Base-by-base conservation (phyloP, 495 filamentous ascomycete species). In the Darksidea phi region DNA sequence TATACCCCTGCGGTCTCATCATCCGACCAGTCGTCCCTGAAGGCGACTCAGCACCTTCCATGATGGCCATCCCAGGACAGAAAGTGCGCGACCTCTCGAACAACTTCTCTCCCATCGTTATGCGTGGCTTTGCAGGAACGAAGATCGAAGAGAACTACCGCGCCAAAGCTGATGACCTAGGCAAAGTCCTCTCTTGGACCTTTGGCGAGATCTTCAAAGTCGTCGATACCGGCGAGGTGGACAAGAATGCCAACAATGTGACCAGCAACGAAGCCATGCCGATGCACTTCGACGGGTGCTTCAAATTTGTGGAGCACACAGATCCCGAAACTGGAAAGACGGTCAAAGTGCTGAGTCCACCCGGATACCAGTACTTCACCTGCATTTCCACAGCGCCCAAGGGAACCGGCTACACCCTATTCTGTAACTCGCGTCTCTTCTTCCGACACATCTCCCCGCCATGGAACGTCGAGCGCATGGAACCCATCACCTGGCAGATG, bases 301-400 rank as follows among this genome's bases (percentile, higher is more conserved):
- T 75, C 8, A 76, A 81, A 53, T 78, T 84, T 24, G 76, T 77
- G 41, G 79, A n/a, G n/a, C n/a, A n/a, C n/a, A n/a, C n/a, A n/a
- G n/a, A n/a, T n/a, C n/a, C n/a, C n/a, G n/a, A 84, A 52, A 68
- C 66, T 10, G 70, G 68, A 4, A 70, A 66, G 3, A 71, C 67
- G 48, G 68, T 58, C 50, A 72, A 52, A 32, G 8, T 32, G 66
- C 37, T 71, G 65, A 32, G 52, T 45, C 58, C 58, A 7, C 58
- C 69, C 8, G 76, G 79, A 1, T 82, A 79, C 64, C 79, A 83
- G 56, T 75, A 79, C 53, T 83, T 82, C 66, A 78, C 79, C 0
- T 77, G 77, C 55, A 75, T 76, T 3, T 73, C 77, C 0, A 72
- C 78, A 0, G 73, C 77, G 10, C 78, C 81, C 0, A 73, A 75